Conservation (phyloP, 164 flowering plant species). For the Echeveria elegans region DNA sequence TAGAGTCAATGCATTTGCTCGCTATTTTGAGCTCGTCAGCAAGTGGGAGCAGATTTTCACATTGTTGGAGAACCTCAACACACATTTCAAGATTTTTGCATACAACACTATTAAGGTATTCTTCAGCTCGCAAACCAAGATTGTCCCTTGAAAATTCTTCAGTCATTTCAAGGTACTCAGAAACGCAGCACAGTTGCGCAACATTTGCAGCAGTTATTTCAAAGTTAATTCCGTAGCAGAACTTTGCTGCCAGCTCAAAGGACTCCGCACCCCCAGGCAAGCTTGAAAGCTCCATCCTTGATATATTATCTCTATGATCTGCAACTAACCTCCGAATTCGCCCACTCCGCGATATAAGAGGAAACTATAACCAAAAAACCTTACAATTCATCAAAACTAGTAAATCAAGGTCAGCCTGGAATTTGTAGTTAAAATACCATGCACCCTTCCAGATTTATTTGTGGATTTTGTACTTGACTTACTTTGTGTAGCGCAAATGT, state of each 20-base stretch:
- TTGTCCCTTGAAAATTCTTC: conserved; percentile 72
- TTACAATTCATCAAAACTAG: not conserved
- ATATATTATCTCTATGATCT: conserved; percentile 55
- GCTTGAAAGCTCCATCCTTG: conserved; percentile 52
- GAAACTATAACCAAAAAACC: conserved; percentile 49
- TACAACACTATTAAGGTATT: conserved; percentile 54
- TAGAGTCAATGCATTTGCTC: conserved; percentile 63
- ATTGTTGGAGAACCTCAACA: conserved; percentile 66
- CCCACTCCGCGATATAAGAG: conserved; percentile 82
- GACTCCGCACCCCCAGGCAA: conserved; percentile 88
- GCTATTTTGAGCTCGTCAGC: conserved; percentile 80
- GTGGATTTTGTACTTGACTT: no score
- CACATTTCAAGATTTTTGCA: conserved; percentile 71
- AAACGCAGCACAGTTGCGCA: conserved; percentile 66
- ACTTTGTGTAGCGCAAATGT: conserved; percentile 72
- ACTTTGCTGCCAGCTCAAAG: conserved; percentile 84
- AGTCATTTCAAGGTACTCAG: conserved; percentile 91
- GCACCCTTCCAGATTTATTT: not conserved
- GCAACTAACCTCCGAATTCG: conserved; percentile 61
- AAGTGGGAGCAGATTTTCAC: conserved; percentile 74
- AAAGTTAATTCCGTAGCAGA: conserved; percentile 82
- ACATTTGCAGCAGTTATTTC: conserved; percentile 80
- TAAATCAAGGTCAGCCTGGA: not conserved
- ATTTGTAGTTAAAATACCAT: not conserved
- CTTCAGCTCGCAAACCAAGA: conserved; percentile 69